phyloP scores from a whole-genome alignment of 306 rosid species.

The Pterocarpus santalinus region DNA sequence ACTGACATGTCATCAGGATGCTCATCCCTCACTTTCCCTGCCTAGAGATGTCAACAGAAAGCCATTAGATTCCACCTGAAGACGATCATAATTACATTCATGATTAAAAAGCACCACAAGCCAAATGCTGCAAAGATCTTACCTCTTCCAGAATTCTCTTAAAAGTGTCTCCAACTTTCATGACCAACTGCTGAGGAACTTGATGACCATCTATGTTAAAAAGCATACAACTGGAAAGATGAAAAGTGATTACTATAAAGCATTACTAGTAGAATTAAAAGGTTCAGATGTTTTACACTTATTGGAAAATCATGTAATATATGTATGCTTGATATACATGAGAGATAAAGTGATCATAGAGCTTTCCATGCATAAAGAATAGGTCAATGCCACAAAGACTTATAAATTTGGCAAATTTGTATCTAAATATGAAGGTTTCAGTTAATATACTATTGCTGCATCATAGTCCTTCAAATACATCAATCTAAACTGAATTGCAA shows the following conservation, averaged over 20 bases:
- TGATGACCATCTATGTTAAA: constrained; percentile 69
- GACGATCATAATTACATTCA: constrained; percentile 2
- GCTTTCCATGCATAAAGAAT: constrained; percentile 1
- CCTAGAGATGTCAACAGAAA: constrained; percentile 52
- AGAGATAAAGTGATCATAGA: constrained; percentile 1
- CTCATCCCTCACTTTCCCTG: constrained; percentile 78
- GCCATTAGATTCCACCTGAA: constrained; percentile 35
- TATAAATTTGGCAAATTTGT: constrained; percentile 17
- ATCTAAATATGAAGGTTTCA: constrained; percentile 7
- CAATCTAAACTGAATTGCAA: constrained; percentile 25
- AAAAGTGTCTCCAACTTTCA: constrained; percentile 76
- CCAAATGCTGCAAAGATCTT: constrained; percentile 35
- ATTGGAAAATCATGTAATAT: constrained; percentile 2
- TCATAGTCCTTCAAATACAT: constrained; percentile 28
- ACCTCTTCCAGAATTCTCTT: constrained; percentile 77
- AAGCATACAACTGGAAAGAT: constrained; percentile 71
- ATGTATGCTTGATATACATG: neutral
- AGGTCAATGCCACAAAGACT: constrained; percentile 3
- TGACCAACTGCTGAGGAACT: constrained; percentile 77
- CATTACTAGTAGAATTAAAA: constrained; percentile 15
- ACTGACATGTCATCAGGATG: constrained; percentile 72
- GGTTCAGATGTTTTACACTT: constrained; percentile 10
- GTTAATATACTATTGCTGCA: constrained; percentile 29
- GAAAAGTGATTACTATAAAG: constrained; percentile 24
- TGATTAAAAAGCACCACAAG: constrained; percentile 5